phyloP scores from a whole-genome alignment of 225 moss, liverwort and hornwort species.

The Polytrichum commune region DNA sequence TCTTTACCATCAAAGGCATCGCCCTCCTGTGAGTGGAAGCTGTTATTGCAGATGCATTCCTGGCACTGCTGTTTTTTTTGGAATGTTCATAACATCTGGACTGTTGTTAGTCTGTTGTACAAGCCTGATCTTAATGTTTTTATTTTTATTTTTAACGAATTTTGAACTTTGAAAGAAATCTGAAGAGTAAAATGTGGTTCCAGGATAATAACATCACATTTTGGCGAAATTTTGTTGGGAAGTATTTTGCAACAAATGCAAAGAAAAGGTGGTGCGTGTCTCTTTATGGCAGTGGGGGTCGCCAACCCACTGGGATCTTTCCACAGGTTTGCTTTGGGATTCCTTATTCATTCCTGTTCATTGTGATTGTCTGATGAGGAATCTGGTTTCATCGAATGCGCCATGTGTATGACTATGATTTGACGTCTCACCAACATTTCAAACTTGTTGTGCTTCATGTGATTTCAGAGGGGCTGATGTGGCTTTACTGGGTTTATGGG shows the following conservation, averaged over 20 bases:
- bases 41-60: no score
- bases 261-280: constrained; percentile 99
- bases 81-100: no score
- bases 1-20: constrained; percentile 94
- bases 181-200: not conserved
- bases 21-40: constrained; percentile 64
- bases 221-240: constrained; percentile 89
- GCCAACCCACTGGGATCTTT: constrained; percentile 98
- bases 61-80: no score
- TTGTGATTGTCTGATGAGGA: no score
- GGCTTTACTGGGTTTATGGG: not conserved
- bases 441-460: no score
- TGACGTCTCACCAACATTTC: no score
- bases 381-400: no score
- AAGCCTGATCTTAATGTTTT: not conserved
- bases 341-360: not conserved
- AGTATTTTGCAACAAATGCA: constrained; percentile 87
- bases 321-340: constrained; percentile 66
- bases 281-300: constrained; percentile 89
- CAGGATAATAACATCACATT: constrained; percentile 98
- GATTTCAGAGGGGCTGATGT: no score
- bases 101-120: no score
- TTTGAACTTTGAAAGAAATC: not conserved
- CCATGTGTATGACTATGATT: no score
- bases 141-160: not conserved